phyloP scores from a whole-genome alignment of 1,284 basidiomycete genomes.

The Ustilago hordei region DNA sequence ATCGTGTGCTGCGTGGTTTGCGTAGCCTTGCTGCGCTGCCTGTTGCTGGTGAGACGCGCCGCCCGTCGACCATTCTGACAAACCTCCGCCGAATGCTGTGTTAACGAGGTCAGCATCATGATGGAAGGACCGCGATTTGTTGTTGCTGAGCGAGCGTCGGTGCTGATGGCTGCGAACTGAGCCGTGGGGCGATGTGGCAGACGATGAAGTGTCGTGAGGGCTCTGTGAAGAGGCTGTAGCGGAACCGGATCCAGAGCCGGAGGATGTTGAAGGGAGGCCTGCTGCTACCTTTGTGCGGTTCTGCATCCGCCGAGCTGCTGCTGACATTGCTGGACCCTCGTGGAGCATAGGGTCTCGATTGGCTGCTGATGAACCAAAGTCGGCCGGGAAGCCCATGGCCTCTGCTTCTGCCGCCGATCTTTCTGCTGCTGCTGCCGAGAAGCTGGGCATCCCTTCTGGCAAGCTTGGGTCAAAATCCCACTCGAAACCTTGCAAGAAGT shows the following conservation, averaged over 20 bases:
- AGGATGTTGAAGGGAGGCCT: conserved; percentile 22
- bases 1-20: conserved; percentile 31
- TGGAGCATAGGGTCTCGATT: conserved; percentile 38
- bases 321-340: conserved; percentile 30
- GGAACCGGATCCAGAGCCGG: conserved; percentile 50
- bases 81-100: conserved; percentile 41
- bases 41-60: conserved; percentile 20
- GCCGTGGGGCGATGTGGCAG: conserved; percentile 49
- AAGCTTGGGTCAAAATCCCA: conserved; percentile 64
- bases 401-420: conserved; percentile 42
- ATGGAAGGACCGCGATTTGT: conserved; percentile 38
- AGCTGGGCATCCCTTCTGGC: conserved; percentile 62
- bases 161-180: conserved; percentile 32
- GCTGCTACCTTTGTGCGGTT: conserved; percentile 25
- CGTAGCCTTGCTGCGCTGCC: conserved; percentile 18
- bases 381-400: conserved; percentile 37
- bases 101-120: conserved; percentile 50
- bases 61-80: conserved; percentile 36
- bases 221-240: conserved; percentile 48
- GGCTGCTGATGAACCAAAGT: conserved; percentile 26
- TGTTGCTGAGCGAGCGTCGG: conserved; percentile 34
- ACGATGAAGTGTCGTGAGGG: conserved; percentile 49
- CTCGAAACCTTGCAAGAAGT: conserved; percentile 62
- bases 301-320: conserved; percentile 41
- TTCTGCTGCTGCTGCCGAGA: conserved; percentile 57